Evolutionary conservation across 164 flowering plant genomes (phyloP).

Genomic region (Amborella trichopoda): DNA sequence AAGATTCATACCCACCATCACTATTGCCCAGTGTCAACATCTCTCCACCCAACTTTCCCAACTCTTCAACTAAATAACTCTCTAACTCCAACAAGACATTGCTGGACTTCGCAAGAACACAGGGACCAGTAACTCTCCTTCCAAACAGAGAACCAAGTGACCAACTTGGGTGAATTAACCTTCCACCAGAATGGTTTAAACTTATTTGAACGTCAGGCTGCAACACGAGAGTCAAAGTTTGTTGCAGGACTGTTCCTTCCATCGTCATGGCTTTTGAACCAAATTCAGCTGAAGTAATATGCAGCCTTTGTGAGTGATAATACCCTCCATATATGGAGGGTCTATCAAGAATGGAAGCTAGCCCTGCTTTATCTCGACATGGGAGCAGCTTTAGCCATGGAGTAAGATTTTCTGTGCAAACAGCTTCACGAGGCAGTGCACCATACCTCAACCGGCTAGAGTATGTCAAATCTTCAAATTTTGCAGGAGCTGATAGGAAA

Average conservation of each 20-base stretch:
- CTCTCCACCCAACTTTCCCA: slow-evolving; percentile 18
- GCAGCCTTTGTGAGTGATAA: slow-evolving; percentile 86
- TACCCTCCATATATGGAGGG: slow-evolving; percentile 84
- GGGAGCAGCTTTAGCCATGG: slow-evolving; percentile 99
- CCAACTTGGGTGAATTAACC: slow-evolving; percentile 60
- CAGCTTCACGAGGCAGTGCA: slow-evolving; percentile 93
- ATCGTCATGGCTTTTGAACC: slow-evolving; percentile 12
- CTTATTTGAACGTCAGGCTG: slow-evolving; percentile 35
- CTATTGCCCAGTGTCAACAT: slow-evolving; percentile 9
- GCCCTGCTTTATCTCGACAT: slow-evolving; percentile 93
- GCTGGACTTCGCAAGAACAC: slow-evolving; percentile 78
- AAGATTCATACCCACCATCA: slow-evolving; percentile 11
- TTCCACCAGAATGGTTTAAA: slow-evolving; percentile 14
- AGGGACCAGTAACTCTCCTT: slow-evolving; percentile 38
- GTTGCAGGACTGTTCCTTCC: slow-evolving; percentile 55
- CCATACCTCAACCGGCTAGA: slow-evolving; percentile 73
- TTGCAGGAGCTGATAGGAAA: slow-evolving; percentile 24
- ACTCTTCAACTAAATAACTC: slow-evolving; percentile 27
- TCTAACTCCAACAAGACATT: slow-evolving; percentile 66
- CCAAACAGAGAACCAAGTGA: slow-evolving; percentile 78
- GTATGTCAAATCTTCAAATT: slow-evolving; percentile 12
- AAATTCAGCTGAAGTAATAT: slow-evolving; percentile 39
- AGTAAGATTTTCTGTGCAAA: slow-evolving; percentile 96
- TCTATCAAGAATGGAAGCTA: slow-evolving; percentile 74
- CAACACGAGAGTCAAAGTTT: slow-evolving; percentile 84